Evolutionary conservation across 179 eudicot genomes (phyloP).

Genomic region (Heliamphora pulchella): DNA sequence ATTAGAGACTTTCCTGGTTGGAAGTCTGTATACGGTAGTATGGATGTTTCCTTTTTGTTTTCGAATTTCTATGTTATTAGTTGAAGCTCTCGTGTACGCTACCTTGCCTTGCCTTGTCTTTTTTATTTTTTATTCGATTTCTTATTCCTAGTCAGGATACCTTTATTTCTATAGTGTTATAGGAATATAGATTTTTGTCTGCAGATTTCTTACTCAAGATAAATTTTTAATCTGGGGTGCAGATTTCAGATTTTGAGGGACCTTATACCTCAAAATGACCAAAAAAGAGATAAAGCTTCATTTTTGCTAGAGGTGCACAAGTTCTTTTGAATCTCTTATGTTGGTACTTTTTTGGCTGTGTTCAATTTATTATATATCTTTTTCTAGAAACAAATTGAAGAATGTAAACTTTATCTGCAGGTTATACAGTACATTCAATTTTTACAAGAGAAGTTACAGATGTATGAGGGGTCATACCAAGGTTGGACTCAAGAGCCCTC

Average conservation of each 20-base stretch:
- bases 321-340: neutral
- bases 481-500: constrained; percentile 67
- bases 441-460: constrained; percentile 64
- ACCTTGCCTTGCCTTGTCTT: too few relatives aligned
- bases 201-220: neutral
- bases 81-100: too few relatives aligned
- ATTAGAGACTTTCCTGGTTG: too few relatives aligned
- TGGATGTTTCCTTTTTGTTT: too few relatives aligned
- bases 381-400: neutral
- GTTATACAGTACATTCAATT: constrained; percentile 80
- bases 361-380: neutral
- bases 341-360: neutral
- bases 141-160: neutral
- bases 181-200: too few relatives aligned
- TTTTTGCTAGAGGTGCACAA: constrained; percentile 75
- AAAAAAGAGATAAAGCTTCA: constrained; percentile 91
- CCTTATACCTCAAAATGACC: constrained; percentile 87
- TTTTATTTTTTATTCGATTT: too few relatives aligned
- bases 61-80: too few relatives aligned
- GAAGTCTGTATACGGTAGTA: too few relatives aligned
- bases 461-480: constrained; percentile 68
- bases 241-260: constrained; percentile 88
- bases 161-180: neutral
- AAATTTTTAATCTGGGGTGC: constrained; percentile 14
- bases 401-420: constrained; percentile 26